These are phyloP conservation scores for Rubia balearica DNA, from an alignment of 305 asterid species.

Conservation along the genomic window DNA sequence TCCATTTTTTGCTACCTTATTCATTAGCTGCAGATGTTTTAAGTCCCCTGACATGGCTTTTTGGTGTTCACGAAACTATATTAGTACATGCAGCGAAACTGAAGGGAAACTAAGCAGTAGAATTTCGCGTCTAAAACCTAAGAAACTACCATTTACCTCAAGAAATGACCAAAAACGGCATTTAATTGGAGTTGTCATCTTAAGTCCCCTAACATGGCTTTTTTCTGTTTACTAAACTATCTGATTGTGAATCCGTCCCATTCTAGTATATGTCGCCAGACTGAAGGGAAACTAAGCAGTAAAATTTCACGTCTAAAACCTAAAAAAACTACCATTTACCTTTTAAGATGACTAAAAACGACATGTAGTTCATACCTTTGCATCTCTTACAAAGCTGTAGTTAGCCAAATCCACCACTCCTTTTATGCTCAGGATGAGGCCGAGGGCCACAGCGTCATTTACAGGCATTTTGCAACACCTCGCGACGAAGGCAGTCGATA, in stretches of 20 bases:
- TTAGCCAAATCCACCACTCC: conserved; percentile 25
- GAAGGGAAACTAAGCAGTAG: background rate
- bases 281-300: background rate
- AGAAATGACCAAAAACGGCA: background rate
- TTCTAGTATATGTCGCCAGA: no score
- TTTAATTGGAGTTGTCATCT: background rate
- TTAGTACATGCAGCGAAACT: no score
- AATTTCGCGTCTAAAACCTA: background rate
- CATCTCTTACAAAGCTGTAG: conserved; percentile 20
- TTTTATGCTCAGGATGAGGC: conserved; percentile 25
- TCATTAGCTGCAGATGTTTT: no score
- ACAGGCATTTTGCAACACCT: conserved; percentile 19
- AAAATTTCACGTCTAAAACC: background rate
- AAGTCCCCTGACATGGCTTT: no score
- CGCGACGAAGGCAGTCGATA: conserved; percentile 15
- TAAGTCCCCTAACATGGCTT: background rate
- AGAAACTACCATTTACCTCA: background rate
- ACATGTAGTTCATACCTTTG: conserved; percentile 5
- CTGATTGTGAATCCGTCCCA: no score
- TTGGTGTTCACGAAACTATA: no score
- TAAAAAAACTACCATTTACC: background rate
- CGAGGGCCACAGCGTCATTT: conserved; percentile 25
- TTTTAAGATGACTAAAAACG: background rate
- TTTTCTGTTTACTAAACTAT: no score
- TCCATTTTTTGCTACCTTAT: background rate